Percentiles rank a stretch among this genome's conserved stretches.
These are phyloP conservation scores for Peronosclerospora sorghi DNA, from an alignment of 352 stramenopile species.

Conservation along the genomic window DNA sequence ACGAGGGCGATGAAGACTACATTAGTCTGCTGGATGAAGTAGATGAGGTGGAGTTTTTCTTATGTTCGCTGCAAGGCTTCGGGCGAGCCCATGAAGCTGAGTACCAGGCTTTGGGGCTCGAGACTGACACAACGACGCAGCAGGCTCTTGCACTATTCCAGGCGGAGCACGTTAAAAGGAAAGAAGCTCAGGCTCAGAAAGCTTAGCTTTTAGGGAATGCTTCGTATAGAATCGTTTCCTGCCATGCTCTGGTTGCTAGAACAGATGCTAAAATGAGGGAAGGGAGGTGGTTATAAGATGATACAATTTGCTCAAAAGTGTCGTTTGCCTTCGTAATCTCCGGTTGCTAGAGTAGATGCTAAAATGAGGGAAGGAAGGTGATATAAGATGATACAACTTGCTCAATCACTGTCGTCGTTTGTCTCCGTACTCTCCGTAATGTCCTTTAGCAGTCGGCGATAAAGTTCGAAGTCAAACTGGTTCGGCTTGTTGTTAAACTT, in stretches of 20 bases:
- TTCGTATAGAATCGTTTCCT: too few relatives aligned
- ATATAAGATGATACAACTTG: too few relatives aligned
- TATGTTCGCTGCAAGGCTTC: slow-evolving; percentile 79
- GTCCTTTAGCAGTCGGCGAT: slow-evolving; percentile 38
- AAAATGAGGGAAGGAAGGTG: too few relatives aligned
- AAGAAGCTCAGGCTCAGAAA: slow-evolving; percentile 23
- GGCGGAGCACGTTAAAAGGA: slow-evolving; percentile 40
- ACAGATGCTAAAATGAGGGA: too few relatives aligned
- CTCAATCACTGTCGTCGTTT: too few relatives aligned
- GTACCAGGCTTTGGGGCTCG: slow-evolving; percentile 51
- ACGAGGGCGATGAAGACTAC: slow-evolving; percentile 90
- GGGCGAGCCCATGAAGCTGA: slow-evolving; percentile 36
- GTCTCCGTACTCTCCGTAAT: too few relatives aligned
- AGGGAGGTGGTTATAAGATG: too few relatives aligned
- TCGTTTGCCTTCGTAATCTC: neutral
- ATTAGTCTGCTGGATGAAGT: slow-evolving; percentile 88
- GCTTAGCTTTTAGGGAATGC: slow-evolving; percentile 12
- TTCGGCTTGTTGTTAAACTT: slow-evolving; percentile 81
- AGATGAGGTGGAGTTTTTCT: slow-evolving; percentile 88
- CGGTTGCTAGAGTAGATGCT: too few relatives aligned
- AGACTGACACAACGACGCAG: slow-evolving; percentile 45
- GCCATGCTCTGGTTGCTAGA: too few relatives aligned
- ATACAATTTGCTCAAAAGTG: slow-evolving; percentile 8
- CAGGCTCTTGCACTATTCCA: slow-evolving; percentile 49
- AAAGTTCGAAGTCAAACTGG: slow-evolving; percentile 79